Base-by-base conservation (phyloP, 441 rosid genomes). In the Gossypium aridum region DNA sequence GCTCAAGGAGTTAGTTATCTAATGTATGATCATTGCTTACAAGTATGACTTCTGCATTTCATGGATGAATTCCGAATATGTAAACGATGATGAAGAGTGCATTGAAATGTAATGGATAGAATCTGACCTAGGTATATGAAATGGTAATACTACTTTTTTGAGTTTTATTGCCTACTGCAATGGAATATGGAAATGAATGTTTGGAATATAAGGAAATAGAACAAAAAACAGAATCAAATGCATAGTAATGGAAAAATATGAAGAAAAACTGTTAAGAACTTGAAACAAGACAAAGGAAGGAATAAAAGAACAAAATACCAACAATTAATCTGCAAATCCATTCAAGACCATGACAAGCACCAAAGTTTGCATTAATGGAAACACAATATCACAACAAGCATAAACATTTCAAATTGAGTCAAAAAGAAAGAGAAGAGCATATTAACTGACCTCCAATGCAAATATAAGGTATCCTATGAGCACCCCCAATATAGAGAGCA, bases 391-490 rank as follows among this genome's bases (percentile, higher is more conserved):
- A 6, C 61, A 71, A 9, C 51, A 64, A 64, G n/a, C 26, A 64
- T 64, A 17, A 37, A 39, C 14, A 2, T 39, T 9, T 37, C 9
- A 19, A 64, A 37, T 64, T 3, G 68, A 62, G 16, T 13, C 34
- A 43, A 66, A 22, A 20, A 28, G 2, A 25, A 67, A n/a, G 6
- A 70, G 4, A 39, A 75, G 3, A 13, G 2, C 8, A 57, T 3
- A 53, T 66, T 6, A 82, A 82, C 87, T 70, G 64, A 91, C 97
- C 96, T 82, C 96, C 97, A 73, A 87, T 77, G 72, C 88, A 81
- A 70, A 92, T 79, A 76, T 91, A 91, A 75, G 96, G 97, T 60
- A 90, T 81, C 79, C 98, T 80, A 68, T 87, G 95, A 78, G 89
- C 91, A 73, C 87, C 83, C 3, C 85, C 86, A 61, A 91, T 85